Evolutionary conservation across 2,329 filamentous ascomycete species (phyloP), one percentile per base, ranked within the genome.

Genomic region (Cytospora mali): DNA sequence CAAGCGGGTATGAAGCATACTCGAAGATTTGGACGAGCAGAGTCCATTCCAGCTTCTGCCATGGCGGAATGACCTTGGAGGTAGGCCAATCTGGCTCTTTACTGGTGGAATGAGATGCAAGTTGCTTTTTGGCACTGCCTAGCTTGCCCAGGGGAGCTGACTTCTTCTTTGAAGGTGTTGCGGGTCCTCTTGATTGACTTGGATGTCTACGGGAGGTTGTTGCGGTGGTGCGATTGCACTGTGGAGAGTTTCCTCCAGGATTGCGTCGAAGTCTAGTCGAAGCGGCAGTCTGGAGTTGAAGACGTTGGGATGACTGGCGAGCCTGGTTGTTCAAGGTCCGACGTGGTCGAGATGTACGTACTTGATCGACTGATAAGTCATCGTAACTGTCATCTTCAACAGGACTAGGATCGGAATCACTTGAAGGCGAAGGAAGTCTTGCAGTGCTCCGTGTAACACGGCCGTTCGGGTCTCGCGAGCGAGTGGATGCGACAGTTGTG

Each of bases 1-100:
- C 81, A 18, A 89, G 75, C 4, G 86, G 84, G 55, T 81, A 75
- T 3, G 88, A 85, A 13, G 90, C 88, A 72, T 85, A 87, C 53
- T 84, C 76, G 70, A 96, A 92, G 46, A 95, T 86, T 60, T 87
- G 82, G 27, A 86, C 77, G 67, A 93, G 86, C 18, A 92, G 81
- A 52, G 87, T 82, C 68, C 92, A 75, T 2, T 73, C 73, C 9
- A 76, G 67, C 1, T 57, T 62, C 11, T 66, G 51, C 73, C 73
- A 75, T 18, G 71, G 66, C 7, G 71, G 71, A 16, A 71, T 68
- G 49, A 72, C 42, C n/a, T 33, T 46, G 21, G 61, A 65, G 4
- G 56, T 60, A n/a, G 63, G 63, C 63, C 60, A 63, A 16, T 50
- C 60, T 27, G 60, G 63, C 35, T 61, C 49, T n/a, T 23, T 48